phyloP scores from a whole-genome alignment of 257 asterid species.

The Solanum appendiculatum region DNA sequence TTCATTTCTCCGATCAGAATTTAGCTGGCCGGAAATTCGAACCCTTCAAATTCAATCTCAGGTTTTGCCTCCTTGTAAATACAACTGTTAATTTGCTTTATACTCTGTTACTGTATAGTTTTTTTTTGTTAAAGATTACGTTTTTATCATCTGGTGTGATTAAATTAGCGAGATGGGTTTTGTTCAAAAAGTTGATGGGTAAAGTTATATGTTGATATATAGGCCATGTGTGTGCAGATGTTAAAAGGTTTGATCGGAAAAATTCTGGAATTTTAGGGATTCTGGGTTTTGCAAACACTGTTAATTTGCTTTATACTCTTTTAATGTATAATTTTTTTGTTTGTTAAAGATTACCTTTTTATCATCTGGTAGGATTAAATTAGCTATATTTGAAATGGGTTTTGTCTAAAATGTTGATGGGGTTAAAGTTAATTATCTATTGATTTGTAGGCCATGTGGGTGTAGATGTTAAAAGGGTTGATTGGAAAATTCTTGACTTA shows the following conservation, averaged over 20 bases:
- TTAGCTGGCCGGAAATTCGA: background rate
- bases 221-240: background rate
- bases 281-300: background rate
- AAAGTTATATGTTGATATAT: background rate
- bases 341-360: background rate
- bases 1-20: background rate
- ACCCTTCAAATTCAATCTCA: background rate
- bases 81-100: background rate
- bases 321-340: background rate
- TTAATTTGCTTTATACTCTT: background rate
- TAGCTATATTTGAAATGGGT: background rate
- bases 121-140: background rate
- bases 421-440: background rate
- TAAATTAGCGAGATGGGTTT: background rate
- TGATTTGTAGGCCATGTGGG: background rate
- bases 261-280: background rate
- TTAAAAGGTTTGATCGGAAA: background rate
- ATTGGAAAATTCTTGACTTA: background rate
- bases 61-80: background rate
- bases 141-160: background rate
- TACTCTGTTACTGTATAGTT: background rate
- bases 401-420: background rate
- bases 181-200: background rate
- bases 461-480: background rate
- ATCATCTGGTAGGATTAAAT: background rate